Percentiles rank a stretch among this genome's conserved stretches.
Evolutionary conservation across 2,329 filamentous ascomycete species (phyloP).

Genomic region (Nemania sp.): DNA sequence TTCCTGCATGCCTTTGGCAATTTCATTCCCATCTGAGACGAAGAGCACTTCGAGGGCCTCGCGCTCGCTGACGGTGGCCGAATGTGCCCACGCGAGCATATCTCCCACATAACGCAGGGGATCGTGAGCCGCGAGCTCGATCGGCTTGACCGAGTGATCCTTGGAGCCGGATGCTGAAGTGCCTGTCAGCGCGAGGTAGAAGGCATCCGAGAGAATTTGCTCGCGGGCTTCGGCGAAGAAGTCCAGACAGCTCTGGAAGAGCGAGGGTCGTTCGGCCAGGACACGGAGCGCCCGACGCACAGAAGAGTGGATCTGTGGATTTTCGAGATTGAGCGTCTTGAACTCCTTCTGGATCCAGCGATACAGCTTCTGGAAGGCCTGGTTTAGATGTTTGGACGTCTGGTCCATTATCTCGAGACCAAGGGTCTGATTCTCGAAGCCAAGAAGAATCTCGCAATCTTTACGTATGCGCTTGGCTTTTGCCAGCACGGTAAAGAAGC

Average conservation of each 20-base stretch:
- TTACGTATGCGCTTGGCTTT: constrained; percentile 85
- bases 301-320: constrained; percentile 84
- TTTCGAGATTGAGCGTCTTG: constrained; percentile 88
- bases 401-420: constrained; percentile 91
- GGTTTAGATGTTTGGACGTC: constrained; percentile 82
- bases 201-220: constrained; percentile 82
- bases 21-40: constrained; percentile 85
- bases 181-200: constrained; percentile 86
- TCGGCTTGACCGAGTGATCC: constrained; percentile 75
- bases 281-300: constrained; percentile 84
- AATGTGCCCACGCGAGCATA: constrained; percentile 97
- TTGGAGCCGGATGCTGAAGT: constrained; percentile 59
- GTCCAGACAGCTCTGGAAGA: constrained; percentile 93
- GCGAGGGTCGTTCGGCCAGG: constrained; percentile 81
- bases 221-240: constrained; percentile 91
- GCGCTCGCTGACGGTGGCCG: constrained; percentile 87
- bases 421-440: constrained; percentile 84
- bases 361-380: constrained; percentile 93
- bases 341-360: constrained; percentile 95
- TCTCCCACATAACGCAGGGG: constrained; percentile 90
- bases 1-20: constrained; percentile 78
- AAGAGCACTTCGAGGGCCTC: constrained; percentile 92
- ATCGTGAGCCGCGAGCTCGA: constrained; percentile 92
- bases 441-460: constrained; percentile 86
- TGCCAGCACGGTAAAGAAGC: constrained; percentile 76